These are phyloP conservation scores for Puccinia polysora DNA, from an alignment of 1,284 basidiomycete species.

Conservation along the genomic window DNA sequence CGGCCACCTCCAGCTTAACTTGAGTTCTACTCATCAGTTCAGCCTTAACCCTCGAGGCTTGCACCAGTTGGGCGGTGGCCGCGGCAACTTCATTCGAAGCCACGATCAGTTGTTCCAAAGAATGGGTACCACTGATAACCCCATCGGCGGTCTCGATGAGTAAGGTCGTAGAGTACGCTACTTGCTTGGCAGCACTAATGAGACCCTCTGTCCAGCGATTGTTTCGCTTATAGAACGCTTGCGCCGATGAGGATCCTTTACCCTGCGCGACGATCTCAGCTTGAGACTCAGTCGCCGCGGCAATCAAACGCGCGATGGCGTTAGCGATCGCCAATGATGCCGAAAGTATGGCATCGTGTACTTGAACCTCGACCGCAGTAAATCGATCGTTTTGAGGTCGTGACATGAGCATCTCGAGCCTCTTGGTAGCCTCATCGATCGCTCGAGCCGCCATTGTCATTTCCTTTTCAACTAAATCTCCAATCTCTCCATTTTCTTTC, in stretches of 20 bases:
- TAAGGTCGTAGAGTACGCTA: constrained; percentile 92
- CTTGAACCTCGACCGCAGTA: constrained; percentile 85
- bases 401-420: constrained; percentile 81
- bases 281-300: constrained; percentile 93
- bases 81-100: constrained; percentile 97
- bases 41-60: constrained; percentile 95
- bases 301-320: constrained; percentile 89
- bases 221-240: constrained; percentile 99
- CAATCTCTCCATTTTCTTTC: constrained; percentile 84
- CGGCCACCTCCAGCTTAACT: constrained; percentile 87
- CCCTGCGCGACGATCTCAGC: constrained; percentile 96
- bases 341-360: constrained; percentile 94
- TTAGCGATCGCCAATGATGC: constrained; percentile 90
- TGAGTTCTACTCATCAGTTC: constrained; percentile 98
- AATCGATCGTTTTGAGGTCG: constrained; percentile 81
- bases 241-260: constrained; percentile 77
- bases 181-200: constrained; percentile 94
- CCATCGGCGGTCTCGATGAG: constrained; percentile 98
- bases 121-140: constrained; percentile 91
- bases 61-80: constrained; percentile 94
- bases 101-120: constrained; percentile 96
- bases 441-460: constrained; percentile 90
- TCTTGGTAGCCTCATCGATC: constrained; percentile 86
- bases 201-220: constrained; percentile 99
- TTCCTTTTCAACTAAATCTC: constrained; percentile 92